Evolutionary conservation across 2,329 filamentous ascomycete species (phyloP).

Genomic region (Phaeophleospora eucalypticola): DNA sequence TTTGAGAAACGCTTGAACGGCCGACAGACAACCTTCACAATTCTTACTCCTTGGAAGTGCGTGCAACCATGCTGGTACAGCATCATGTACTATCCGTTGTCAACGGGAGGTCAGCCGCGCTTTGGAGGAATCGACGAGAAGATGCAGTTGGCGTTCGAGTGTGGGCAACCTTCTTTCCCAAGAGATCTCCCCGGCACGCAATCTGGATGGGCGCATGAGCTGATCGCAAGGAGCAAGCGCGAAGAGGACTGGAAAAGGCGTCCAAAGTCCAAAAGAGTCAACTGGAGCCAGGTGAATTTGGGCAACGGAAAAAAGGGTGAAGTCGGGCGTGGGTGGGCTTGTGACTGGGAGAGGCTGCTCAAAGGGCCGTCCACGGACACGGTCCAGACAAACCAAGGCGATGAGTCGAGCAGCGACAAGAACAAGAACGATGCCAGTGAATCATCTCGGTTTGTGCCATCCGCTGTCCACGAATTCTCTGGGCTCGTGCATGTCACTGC

Average conservation of each 20-base stretch:
- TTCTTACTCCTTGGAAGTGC: slow-evolving; percentile 87
- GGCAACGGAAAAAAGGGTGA: slow-evolving; percentile 74
- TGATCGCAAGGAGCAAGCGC: slow-evolving; percentile 57
- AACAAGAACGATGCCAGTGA: too few relatives aligned
- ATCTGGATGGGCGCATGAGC: slow-evolving; percentile 75
- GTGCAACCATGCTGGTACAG: slow-evolving; percentile 81
- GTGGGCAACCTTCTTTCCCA: slow-evolving; percentile 75
- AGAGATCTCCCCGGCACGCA: slow-evolving; percentile 76
- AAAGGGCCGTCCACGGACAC: slow-evolving; percentile 3
- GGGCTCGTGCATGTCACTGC: not conserved
- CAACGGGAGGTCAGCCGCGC: slow-evolving; percentile 72
- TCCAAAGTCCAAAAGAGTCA: slow-evolving; percentile 75
- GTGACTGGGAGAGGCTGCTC: slow-evolving; percentile 75
- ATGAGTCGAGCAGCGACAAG: too few relatives aligned
- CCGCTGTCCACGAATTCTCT: not conserved
- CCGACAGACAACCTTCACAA: slow-evolving; percentile 67
- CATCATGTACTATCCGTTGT: slow-evolving; percentile 75
- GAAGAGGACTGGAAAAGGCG: slow-evolving; percentile 67
- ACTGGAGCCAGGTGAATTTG: slow-evolving; percentile 70
- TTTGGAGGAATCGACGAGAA: slow-evolving; percentile 79
- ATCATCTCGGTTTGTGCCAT: too few relatives aligned
- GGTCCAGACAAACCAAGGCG: too few relatives aligned
- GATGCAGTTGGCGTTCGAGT: slow-evolving; percentile 77
- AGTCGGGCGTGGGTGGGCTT: slow-evolving; percentile 74
- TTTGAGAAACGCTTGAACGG: slow-evolving; percentile 34